phyloP scores from a whole-genome alignment of 2,329 filamentous ascomycete species.

The Aspergillus fijiensis region DNA sequence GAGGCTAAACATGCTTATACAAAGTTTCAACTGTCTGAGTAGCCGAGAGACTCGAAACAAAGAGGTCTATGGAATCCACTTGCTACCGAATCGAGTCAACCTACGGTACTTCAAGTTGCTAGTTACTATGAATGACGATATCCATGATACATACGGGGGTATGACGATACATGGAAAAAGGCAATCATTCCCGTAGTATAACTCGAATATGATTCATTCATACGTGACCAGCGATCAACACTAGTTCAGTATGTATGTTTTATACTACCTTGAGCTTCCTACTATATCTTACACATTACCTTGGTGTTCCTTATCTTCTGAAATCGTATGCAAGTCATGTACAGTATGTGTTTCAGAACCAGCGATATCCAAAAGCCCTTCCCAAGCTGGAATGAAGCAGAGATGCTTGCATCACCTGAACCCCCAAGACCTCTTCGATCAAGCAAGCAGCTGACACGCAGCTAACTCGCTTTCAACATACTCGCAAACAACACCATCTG shows the following conservation, averaged over 20 bases:
- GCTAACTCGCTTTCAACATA: neutral
- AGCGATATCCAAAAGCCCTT: neutral
- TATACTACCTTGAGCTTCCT: neutral
- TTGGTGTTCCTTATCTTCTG: neutral
- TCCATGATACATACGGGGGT: neutral
- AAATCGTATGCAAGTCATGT: neutral
- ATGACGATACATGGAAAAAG: neutral
- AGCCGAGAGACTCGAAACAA: neutral
- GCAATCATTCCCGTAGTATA: neutral
- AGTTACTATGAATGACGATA: neutral
- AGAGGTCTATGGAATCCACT: neutral
- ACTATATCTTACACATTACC: neutral
- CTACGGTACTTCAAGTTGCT: too few species aligned
- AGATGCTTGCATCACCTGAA: conserved; percentile 1
- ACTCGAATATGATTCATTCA: neutral
- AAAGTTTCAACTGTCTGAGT: neutral
- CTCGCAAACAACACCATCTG: conserved; percentile 10
- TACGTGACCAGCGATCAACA: neutral
- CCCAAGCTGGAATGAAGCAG: neutral
- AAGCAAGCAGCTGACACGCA: conserved; percentile 4
- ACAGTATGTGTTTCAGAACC: neutral
- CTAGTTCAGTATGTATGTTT: too few species aligned
- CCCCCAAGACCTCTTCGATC: neutral
- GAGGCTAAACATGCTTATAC: neutral
- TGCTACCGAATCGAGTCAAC: neutral